phyloP scores from a whole-genome alignment of 148 eudicot species.

The Fagopyrum tataricum region DNA sequence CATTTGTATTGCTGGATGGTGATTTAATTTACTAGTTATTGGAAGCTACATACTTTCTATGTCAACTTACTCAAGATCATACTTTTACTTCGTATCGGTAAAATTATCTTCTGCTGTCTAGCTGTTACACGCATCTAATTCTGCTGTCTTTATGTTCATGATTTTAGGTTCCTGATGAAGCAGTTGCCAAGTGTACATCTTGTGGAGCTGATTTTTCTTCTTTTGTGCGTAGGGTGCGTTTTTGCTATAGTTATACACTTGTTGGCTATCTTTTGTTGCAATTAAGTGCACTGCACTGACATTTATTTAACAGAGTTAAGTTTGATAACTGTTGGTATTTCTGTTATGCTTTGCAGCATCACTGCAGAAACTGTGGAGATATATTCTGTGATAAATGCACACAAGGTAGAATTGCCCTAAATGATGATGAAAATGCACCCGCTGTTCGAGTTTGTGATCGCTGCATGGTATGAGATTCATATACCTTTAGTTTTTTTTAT shows the following conservation, averaged over 20 bases:
- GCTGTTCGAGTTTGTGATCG: conserved; percentile 89
- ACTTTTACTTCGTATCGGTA: too few species aligned
- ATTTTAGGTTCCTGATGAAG: conserved; percentile 92
- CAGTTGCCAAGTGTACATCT: conserved; percentile 61
- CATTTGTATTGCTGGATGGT: not conserved
- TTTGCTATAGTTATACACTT: not conserved
- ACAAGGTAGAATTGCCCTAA: conserved; percentile 86
- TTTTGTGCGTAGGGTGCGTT: conserved; percentile 64
- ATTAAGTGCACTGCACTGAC: not conserved
- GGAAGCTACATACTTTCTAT: not conserved
- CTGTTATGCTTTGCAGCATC: conserved; percentile 50
- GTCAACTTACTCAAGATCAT: not conserved
- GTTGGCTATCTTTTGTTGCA: not conserved
- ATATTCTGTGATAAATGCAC: conserved; percentile 94
- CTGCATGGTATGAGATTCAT: conserved; percentile 60
- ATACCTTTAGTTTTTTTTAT: too few species aligned
- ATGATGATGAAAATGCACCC: conserved; percentile 58
- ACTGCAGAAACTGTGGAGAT: conserved; percentile 96
- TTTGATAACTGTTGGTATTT: too few species aligned
- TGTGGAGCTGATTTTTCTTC: conserved; percentile 70
- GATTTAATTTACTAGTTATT: not conserved
- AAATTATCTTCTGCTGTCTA: too few species aligned
- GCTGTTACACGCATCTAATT: too few species aligned
- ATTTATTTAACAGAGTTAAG: too few species aligned
- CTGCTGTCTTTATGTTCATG: too few species aligned